phyloP scores from a whole-genome alignment of 1,139 yeast species.

The Saccharomyces uvarum region DNA sequence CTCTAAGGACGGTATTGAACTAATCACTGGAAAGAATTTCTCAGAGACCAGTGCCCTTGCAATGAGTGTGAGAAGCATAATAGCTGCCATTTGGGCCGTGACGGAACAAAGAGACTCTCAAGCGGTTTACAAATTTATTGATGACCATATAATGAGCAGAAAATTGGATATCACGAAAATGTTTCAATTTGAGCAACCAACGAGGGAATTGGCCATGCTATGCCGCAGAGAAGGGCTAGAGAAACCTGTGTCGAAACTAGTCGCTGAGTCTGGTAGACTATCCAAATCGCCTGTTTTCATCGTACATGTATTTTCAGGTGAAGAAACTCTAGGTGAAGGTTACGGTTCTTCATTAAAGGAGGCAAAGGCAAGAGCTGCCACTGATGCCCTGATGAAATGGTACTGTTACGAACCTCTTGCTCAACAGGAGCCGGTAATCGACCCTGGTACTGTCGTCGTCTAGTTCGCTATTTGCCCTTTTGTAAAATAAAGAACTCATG shows the following conservation, averaged over 20 bases:
- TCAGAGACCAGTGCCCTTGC: slow-evolving; percentile 36
- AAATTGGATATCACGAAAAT: slow-evolving; percentile 63
- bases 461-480: slow-evolving; percentile 9
- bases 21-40: slow-evolving; percentile 19
- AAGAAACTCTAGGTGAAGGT: slow-evolving; percentile 83
- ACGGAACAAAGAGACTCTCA: slow-evolving; percentile 11
- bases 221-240: slow-evolving; percentile 72
- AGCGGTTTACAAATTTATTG: slow-evolving; percentile 60
- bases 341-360: slow-evolving; percentile 87
- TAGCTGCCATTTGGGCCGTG: slow-evolving; percentile 64
- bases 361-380: slow-evolving; percentile 88
- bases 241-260: slow-evolving; percentile 69
- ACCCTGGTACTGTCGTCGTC: slow-evolving; percentile 39
- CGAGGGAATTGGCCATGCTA: slow-evolving; percentile 70
- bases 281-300: slow-evolving; percentile 80
- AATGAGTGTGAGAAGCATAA: slow-evolving; percentile 58
- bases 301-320: slow-evolving; percentile 85
- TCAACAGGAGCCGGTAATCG: slow-evolving; percentile 34
- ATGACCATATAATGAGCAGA: slow-evolving; percentile 68
- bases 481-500: slow-evolving; percentile 22
- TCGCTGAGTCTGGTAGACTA: slow-evolving; percentile 89
- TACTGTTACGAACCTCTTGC: slow-evolving; percentile 79
- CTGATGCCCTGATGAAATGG: slow-evolving; percentile 84
- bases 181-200: slow-evolving; percentile 79
- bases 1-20: slow-evolving; percentile 28